Conservation (phyloP, 306 rosid species). For the Geum urbanum region DNA sequence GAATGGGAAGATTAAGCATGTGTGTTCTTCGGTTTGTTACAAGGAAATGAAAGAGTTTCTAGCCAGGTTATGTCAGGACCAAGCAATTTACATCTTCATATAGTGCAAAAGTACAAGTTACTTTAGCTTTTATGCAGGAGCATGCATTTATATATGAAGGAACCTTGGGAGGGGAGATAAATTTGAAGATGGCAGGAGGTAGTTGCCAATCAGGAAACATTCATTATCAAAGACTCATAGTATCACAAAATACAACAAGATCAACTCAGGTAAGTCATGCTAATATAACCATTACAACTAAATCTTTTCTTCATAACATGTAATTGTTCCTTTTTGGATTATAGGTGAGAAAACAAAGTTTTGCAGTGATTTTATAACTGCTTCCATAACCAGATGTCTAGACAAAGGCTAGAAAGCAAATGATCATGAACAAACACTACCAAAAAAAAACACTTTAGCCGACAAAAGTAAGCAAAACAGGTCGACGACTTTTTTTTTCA, state of each 20-base stretch:
- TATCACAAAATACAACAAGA: not conserved
- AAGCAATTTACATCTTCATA: not conserved
- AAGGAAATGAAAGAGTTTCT: not conserved
- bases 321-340: not conserved
- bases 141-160: not conserved
- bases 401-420: not conserved
- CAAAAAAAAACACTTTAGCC: conserved; percentile 15
- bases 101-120: not conserved
- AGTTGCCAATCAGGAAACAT: conserved; percentile 1
- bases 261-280: conserved; percentile 2
- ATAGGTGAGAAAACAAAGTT: not conserved
- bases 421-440: conserved; percentile 1
- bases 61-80: not conserved
- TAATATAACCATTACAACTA: not conserved
- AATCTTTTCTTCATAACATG: not conserved
- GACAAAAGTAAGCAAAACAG: too few relatives aligned
- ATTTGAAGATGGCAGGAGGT: not conserved
- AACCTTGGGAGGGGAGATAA: not conserved
- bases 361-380: not conserved
- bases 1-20: not conserved
- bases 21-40: not conserved
- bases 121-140: not conserved
- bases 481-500: too few relatives aligned
- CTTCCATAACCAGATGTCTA: not conserved
- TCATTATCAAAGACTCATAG: not conserved